Percentiles rank a stretch among this genome's conserved stretches.
Evolutionary conservation across 164 flowering plant species (phyloP).

Genomic region (Nymphaea thermarum): DNA sequence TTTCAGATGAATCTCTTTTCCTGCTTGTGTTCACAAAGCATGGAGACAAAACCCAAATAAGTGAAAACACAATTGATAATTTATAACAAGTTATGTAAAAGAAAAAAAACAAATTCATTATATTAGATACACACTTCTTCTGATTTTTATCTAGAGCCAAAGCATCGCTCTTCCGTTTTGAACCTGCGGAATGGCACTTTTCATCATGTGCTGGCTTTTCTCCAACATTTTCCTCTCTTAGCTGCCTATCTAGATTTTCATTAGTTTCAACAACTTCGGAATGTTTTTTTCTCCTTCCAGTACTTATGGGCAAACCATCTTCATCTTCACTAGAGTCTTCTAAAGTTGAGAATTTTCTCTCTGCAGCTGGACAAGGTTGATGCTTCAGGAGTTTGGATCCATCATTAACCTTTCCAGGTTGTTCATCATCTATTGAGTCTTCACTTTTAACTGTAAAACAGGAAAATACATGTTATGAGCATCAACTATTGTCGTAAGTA

Average conservation of each 20-base stretch:
- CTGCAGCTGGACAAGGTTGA: conserved; percentile 18
- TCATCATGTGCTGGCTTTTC: conserved; percentile 18
- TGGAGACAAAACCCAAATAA: background rate
- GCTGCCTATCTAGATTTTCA: conserved; percentile 14
- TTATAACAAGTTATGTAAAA: too few relatives aligned
- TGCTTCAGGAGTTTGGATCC: conserved; percentile 26
- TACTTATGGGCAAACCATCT: conserved; percentile 82
- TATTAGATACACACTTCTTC: conserved; percentile 26
- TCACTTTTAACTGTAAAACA: conserved; percentile 62
- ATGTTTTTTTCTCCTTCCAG: conserved; percentile 8
- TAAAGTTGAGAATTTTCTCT: conserved; percentile 33
- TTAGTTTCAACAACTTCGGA: conserved; percentile 12
- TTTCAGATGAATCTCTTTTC: conserved; percentile 10
- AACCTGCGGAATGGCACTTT: conserved; percentile 7
- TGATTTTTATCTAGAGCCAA: conserved; percentile 20
- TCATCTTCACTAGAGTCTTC: conserved; percentile 67
- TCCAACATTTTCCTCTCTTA: conserved; percentile 19
- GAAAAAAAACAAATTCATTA: background rate
- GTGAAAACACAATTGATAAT: background rate
- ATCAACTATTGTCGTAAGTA: too few relatives aligned
- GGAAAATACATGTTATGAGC: background rate
- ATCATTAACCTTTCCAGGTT: conserved; percentile 28
- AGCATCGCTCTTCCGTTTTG: conserved; percentile 39
- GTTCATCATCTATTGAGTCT: conserved; percentile 76
- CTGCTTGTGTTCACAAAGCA: background rate